Evolutionary conservation across 768 basidiomycete species (phyloP).

Genomic region (Auricularia heimuer): DNA sequence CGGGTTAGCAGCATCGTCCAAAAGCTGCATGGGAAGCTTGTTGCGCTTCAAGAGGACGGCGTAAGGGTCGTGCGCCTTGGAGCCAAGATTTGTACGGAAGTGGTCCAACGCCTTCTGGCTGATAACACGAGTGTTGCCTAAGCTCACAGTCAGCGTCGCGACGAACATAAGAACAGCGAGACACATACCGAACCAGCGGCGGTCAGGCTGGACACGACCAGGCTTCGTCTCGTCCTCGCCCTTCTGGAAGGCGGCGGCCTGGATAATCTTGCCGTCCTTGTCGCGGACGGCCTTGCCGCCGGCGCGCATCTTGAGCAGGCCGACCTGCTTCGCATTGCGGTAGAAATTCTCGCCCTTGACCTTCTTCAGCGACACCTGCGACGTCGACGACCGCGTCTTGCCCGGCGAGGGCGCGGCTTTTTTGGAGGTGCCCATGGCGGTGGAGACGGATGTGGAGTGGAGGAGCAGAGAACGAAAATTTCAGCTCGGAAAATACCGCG

Average conservation of each 20-base stretch:
- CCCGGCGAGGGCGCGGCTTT: not conserved
- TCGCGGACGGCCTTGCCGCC: constrained; percentile 88
- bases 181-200: constrained; percentile 88
- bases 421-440: not conserved
- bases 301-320: constrained; percentile 81
- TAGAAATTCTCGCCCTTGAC: constrained; percentile 97
- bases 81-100: constrained; percentile 79
- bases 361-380: constrained; percentile 39
- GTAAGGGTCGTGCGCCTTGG: constrained; percentile 88
- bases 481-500: too few species aligned
- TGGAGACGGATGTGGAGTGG: too few species aligned
- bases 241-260: constrained; percentile 93
- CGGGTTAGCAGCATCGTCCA: constrained; percentile 83
- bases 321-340: constrained; percentile 84
- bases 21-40: constrained; percentile 92
- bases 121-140: constrained; percentile 97
- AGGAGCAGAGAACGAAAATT: too few species aligned
- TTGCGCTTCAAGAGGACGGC: constrained; percentile 88
- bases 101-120: constrained; percentile 94
- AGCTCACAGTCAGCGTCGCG: not conserved
- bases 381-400: not conserved
- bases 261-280: constrained; percentile 81
- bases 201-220: constrained; percentile 88
- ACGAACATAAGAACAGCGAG: not conserved
- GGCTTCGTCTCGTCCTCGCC: constrained; percentile 85